Conservation (phyloP, 495 filamentous ascomycete genomes). For the Neohortaea acidophila region DNA sequence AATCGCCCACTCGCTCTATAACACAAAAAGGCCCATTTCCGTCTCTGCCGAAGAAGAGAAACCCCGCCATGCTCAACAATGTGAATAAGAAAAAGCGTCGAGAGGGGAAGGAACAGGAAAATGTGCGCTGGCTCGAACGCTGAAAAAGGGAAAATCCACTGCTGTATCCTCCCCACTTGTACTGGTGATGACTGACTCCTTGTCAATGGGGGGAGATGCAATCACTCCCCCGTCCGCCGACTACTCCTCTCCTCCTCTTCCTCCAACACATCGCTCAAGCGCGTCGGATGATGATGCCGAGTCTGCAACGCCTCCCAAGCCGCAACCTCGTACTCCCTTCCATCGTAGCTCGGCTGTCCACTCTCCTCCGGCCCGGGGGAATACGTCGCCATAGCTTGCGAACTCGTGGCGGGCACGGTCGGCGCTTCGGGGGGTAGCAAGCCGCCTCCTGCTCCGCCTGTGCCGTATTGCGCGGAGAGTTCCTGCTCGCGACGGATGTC, state of each 20-base stretch:
- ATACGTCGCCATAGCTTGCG: conserved; percentile 9
- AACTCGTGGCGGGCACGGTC: conserved; percentile 5
- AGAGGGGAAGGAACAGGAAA: no score
- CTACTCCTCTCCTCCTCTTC: conserved; percentile 57
- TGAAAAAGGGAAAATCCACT: no score
- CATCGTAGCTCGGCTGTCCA: conserved; percentile 36
- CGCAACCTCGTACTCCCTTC: conserved; percentile 54
- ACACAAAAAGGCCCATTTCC: no score
- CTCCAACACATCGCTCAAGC: conserved; percentile 87
- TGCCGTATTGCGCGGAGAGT: conserved; percentile 33
- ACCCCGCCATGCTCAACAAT: no score
- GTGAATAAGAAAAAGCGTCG: no score
- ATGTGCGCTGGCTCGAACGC: no score
- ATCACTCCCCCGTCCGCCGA: conserved; percentile 34
- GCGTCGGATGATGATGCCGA: conserved; percentile 88
- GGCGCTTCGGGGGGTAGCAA: conserved; percentile 10
- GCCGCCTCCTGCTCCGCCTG: not conserved
- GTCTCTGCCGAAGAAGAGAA: no score
- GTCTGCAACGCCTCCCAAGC: conserved; percentile 59
- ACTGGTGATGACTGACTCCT: no score
- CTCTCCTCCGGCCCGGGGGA: conserved; percentile 1
- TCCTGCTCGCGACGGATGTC: conserved; percentile 35
- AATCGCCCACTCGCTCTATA: no score
- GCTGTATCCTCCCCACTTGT: no score
- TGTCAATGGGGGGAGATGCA: no score